Percentiles rank a stretch among this genome's conserved stretches.
Evolutionary conservation across 2,329 filamentous ascomycete genomes (phyloP).

Genomic region (Trichoderma simmonsii): DNA sequence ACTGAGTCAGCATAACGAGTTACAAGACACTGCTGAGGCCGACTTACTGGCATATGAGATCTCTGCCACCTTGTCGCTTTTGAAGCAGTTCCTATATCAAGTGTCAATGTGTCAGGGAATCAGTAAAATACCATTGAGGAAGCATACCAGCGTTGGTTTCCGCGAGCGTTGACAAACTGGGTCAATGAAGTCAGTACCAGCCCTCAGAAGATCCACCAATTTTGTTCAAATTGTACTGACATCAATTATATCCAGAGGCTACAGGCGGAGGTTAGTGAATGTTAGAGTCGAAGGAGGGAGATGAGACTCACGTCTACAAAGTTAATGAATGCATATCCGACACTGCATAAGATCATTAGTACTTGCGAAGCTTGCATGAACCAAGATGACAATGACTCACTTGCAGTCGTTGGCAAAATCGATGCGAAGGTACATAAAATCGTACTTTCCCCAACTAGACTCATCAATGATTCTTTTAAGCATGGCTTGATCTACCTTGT

Average conservation of each 20-base stretch:
- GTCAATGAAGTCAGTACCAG: slow-evolving; percentile 21
- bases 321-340: slow-evolving; percentile 97
- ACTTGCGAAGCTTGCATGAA: background rate
- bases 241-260: slow-evolving; percentile 71
- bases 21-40: background rate
- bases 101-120: background rate
- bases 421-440: slow-evolving; percentile 94
- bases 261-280: background rate
- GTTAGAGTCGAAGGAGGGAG: background rate
- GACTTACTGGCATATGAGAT: slow-evolving; percentile 87
- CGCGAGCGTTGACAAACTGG: slow-evolving; percentile 68
- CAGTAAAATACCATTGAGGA: too few relatives aligned
- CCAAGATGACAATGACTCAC: slow-evolving; percentile 45
- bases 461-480: slow-evolving; percentile 78
- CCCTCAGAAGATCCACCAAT: background rate
- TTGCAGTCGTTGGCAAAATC: slow-evolving; percentile 83
- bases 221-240: slow-evolving; percentile 41
- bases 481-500: slow-evolving; percentile 75
- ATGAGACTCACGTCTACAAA: slow-evolving; percentile 68
- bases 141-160: slow-evolving; percentile 66
- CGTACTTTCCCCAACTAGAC: slow-evolving; percentile 77
- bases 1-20: slow-evolving; percentile 27
- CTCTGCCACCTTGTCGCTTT: slow-evolving; percentile 80
- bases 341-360: slow-evolving; percentile 49
- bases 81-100: slow-evolving; percentile 67